Percentiles rank a stretch among this genome's conserved stretches.
phyloP scores from a whole-genome alignment of 1,284 basidiomycete genomes.

The Ceratobasidium sp. region DNA sequence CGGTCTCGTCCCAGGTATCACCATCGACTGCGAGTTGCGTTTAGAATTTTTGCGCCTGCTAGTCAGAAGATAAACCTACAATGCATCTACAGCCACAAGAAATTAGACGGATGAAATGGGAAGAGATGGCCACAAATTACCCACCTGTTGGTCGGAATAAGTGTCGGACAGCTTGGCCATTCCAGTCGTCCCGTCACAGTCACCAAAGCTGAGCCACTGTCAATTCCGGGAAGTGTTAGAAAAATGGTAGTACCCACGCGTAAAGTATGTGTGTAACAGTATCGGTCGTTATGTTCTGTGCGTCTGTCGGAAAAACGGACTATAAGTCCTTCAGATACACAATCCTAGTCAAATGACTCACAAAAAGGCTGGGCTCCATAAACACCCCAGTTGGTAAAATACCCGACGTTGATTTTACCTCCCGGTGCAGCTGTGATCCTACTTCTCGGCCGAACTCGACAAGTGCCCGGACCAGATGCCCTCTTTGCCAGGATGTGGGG shows the following conservation, averaged over 20 bases:
- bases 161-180: conserved; percentile 55
- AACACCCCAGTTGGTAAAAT: conserved; percentile 53
- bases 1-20: conserved; percentile 56
- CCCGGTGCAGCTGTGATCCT: conserved; percentile 45
- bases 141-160: conserved; percentile 58
- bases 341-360: not conserved
- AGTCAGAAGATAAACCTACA: not conserved
- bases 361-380: conserved; percentile 30
- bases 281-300: conserved; percentile 27
- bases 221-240: not conserved
- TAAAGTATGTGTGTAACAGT: conserved; percentile 32
- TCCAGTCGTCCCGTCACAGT: conserved; percentile 54
- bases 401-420: conserved; percentile 63
- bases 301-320: not conserved
- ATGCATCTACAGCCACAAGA: conserved; percentile 43
- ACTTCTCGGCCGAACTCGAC: conserved; percentile 22
- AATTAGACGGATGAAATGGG: not conserved
- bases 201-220: conserved; percentile 50
- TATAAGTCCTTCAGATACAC: not conserved
- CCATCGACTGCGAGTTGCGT: conserved; percentile 16
- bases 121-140: not conserved
- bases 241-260: not conserved
- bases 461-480: conserved; percentile 3
- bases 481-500: conserved; percentile 31
- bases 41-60: not conserved